These are phyloP conservation scores for Tremellales sp. DNA, from an alignment of 1,284 basidiomycete species.

Conservation along the genomic window DNA sequence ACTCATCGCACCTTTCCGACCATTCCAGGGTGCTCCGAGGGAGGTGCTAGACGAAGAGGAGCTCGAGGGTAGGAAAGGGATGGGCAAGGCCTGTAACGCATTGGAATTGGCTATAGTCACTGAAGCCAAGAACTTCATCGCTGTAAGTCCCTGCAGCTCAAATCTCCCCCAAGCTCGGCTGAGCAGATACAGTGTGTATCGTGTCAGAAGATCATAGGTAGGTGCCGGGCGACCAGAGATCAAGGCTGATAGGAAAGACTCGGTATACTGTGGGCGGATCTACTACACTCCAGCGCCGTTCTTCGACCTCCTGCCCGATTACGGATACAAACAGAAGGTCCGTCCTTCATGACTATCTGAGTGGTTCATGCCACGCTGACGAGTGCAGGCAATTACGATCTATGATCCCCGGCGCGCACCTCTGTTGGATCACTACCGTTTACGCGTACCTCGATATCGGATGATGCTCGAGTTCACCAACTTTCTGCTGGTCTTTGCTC, in stretches of 20 bases:
- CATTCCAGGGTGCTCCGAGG: constrained; percentile 1
- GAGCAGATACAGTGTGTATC: constrained; percentile 1
- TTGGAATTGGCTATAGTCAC: constrained; percentile 6
- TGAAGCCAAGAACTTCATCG: constrained; percentile 6
- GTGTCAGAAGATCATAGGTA: constrained; percentile 5
- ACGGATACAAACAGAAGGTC: constrained; percentile 12
- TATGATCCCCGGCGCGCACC: constrained; percentile 3
- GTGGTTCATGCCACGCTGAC: too few relatives aligned
- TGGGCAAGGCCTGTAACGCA: constrained; percentile 5
- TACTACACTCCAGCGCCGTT: constrained; percentile 2
- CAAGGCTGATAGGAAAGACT: constrained; percentile 1
- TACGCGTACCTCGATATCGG: constrained; percentile 9
- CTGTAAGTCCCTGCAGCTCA: neutral
- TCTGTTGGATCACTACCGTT: constrained; percentile 1
- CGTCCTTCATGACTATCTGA: too few relatives aligned
- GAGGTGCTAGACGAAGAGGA: constrained; percentile 5
- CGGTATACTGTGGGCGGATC: constrained; percentile 3
- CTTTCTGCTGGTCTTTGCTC: constrained; percentile 6
- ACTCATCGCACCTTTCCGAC: constrained; percentile 3
- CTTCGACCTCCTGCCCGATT: constrained; percentile 7
- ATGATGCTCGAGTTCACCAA: constrained; percentile 9
- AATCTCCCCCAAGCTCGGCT: neutral
- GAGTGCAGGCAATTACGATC: constrained; percentile 1
- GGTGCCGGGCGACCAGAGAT: too few relatives aligned
- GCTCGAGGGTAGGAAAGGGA: constrained; percentile 3